These are phyloP conservation scores for Rhizopus delemar DNA, from an alignment of 371 early-diverging fungal genomes.

Conservation along the genomic window DNA sequence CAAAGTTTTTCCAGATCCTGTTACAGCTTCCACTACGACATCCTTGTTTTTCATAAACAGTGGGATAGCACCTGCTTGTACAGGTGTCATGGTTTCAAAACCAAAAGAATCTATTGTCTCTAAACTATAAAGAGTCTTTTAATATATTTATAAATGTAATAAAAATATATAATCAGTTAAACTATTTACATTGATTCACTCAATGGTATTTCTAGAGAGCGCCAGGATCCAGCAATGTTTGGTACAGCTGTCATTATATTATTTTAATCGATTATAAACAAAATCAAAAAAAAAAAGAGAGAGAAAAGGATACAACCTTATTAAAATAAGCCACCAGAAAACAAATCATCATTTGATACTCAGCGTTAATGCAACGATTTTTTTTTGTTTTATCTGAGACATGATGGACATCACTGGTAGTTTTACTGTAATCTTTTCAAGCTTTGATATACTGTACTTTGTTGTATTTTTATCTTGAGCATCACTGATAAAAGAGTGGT, in stretches of 20 bases:
- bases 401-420: too few relatives aligned
- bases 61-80: conserved; percentile 80
- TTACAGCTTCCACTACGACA: conserved; percentile 98
- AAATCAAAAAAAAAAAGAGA: conserved; percentile 5
- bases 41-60: conserved; percentile 91
- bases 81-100: conserved; percentile 52
- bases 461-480: too few relatives aligned
- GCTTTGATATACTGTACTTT: too few relatives aligned
- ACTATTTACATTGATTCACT: conserved; percentile 40
- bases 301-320: not conserved
- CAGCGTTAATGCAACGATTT: not conserved
- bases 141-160: not conserved
- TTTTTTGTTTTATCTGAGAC: too few relatives aligned
- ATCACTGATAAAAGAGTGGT: too few relatives aligned
- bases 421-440: too few relatives aligned
- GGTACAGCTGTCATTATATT: conserved; percentile 35
- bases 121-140: conserved; percentile 21
- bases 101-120: conserved; percentile 38
- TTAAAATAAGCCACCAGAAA: not conserved
- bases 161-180: not conserved
- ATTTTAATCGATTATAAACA: not conserved
- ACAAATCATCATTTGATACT: not conserved
- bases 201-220: conserved; percentile 35
- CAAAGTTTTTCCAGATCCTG: conserved; percentile 99
- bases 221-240: conserved; percentile 44